Evolutionary conservation across 805 yeast genomes (phyloP).

Genomic region (Candida krabiensis): DNA sequence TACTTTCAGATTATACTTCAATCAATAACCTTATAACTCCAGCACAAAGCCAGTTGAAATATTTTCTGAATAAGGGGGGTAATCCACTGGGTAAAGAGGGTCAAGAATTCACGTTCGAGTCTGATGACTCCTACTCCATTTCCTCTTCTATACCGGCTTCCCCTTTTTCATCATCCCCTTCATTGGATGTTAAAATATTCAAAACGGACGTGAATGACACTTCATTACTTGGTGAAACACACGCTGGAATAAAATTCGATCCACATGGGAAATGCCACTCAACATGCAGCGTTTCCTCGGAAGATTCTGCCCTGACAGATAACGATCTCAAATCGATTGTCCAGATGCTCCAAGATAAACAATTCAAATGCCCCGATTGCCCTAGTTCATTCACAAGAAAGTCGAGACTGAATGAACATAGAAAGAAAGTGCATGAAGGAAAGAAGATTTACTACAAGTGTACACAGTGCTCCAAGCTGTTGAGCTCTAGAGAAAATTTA

Average conservation of each 20-base stretch:
- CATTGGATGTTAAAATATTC: background rate
- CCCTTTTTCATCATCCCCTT: background rate
- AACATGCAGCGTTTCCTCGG: background rate
- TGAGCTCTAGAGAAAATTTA: constrained; percentile 28
- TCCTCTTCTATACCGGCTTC: background rate
- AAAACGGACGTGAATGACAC: background rate
- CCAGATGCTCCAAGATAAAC: constrained; percentile 7
- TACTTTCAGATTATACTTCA: too few species aligned
- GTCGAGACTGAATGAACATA: constrained; percentile 27
- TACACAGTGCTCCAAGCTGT: constrained; percentile 19
- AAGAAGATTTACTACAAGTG: constrained; percentile 20
- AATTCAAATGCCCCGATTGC: constrained; percentile 23
- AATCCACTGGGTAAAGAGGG: too few species aligned
- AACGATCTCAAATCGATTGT: background rate
- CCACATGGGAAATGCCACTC: background rate
- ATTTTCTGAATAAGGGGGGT: too few species aligned
- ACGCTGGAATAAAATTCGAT: background rate
- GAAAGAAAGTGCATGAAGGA: constrained; percentile 23
- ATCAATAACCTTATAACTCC: too few species aligned
- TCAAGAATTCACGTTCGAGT: background rate
- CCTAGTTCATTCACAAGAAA: constrained; percentile 27
- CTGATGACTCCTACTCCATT: background rate
- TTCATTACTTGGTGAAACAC: background rate
- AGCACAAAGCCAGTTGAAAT: too few species aligned
- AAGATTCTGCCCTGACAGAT: background rate